Percentiles rank a stretch among this genome's conserved stretches.
Conservation (phyloP, 257 asterid genomes). For the Ligustrum vulgare region DNA sequence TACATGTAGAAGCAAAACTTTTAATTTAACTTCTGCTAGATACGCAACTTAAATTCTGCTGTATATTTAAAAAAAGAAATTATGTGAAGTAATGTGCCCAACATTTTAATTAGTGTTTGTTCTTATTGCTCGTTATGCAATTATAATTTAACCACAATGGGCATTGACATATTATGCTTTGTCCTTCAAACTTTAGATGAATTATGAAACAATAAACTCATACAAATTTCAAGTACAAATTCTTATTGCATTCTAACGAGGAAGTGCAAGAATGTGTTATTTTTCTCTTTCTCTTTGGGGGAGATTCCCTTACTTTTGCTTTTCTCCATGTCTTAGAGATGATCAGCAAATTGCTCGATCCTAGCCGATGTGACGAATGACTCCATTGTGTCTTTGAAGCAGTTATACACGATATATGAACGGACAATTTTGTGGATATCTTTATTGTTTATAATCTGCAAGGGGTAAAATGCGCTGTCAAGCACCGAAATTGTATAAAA, state of each 20-base stretch:
- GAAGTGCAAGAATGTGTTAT: background rate
- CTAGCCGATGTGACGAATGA: slow-evolving; percentile 69
- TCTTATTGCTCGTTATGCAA: too few relatives aligned
- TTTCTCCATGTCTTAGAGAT: slow-evolving; percentile 73
- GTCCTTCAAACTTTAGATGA: background rate
- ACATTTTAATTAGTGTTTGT: too few relatives aligned
- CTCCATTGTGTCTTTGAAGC: slow-evolving; percentile 79
- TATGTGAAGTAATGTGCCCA: too few relatives aligned
- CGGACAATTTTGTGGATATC: slow-evolving; percentile 75
- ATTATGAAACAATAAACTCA: background rate
- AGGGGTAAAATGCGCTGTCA: background rate
- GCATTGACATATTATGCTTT: background rate
- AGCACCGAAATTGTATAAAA: background rate
- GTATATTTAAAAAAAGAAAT: too few relatives aligned
- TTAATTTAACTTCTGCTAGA: too few relatives aligned
- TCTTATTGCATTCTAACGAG: background rate
- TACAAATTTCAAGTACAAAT: background rate
- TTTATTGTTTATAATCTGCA: slow-evolving; percentile 61
- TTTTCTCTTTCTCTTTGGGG: background rate
- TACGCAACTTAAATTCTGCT: too few relatives aligned
- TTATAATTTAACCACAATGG: background rate
- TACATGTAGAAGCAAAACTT: too few relatives aligned
- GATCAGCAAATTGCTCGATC: slow-evolving; percentile 49
- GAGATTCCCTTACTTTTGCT: slow-evolving; percentile 64
- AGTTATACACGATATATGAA: slow-evolving; percentile 84